A percentile compares a stretch with the other conserved stretches of the same genome.
phyloP scores from a whole-genome alignment of 495 filamentous ascomycete genomes.

The Emericellopsis terricola region DNA sequence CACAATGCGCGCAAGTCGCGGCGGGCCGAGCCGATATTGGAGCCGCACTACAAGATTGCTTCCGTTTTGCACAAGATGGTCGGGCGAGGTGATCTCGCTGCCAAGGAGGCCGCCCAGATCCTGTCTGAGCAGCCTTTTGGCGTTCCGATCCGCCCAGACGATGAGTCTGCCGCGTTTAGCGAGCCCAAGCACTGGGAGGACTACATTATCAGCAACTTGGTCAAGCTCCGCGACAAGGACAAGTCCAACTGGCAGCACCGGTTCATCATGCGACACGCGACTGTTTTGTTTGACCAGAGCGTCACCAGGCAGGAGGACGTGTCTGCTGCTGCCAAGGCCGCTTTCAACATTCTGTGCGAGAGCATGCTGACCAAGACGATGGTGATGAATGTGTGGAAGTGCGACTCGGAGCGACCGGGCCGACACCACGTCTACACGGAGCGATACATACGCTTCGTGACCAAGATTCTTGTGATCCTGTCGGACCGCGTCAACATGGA shows the following conservation, averaged over 20 bases:
- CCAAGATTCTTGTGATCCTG: constrained; percentile 50
- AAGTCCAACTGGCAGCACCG: constrained; percentile 97
- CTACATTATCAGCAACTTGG: constrained; percentile 56
- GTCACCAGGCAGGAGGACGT: constrained; percentile 9
- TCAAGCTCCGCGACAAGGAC: constrained; percentile 62
- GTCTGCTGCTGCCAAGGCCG: constrained; percentile 32
- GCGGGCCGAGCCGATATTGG: constrained; percentile 69
- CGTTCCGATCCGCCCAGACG: constrained; percentile 15
- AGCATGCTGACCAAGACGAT: constrained; percentile 92
- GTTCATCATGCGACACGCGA: constrained; percentile 63
- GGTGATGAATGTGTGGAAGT: constrained; percentile 89
- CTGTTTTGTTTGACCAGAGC: constrained; percentile 43
- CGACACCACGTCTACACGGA: constrained; percentile 89
- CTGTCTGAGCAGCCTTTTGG: constrained; percentile 27
- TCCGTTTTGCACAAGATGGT: constrained; percentile 78
- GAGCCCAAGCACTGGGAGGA: constrained; percentile 51
- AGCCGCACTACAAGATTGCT: constrained; percentile 91
- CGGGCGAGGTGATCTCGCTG: constrained; percentile 20
- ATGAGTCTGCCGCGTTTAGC: constrained; percentile 17
- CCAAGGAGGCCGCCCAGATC: constrained; percentile 23
- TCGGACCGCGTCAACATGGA: constrained; percentile 69
- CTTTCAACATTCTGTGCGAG: constrained; percentile 61
- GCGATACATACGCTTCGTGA: constrained; percentile 72
- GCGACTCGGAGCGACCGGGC: constrained; percentile 77
- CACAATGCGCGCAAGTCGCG: constrained; percentile 66